Evolutionary conservation across 2,329 filamentous ascomycete genomes (phyloP), one percentile per base, ranked within the genome.

Genomic region (Rutstroemia sp.): DNA sequence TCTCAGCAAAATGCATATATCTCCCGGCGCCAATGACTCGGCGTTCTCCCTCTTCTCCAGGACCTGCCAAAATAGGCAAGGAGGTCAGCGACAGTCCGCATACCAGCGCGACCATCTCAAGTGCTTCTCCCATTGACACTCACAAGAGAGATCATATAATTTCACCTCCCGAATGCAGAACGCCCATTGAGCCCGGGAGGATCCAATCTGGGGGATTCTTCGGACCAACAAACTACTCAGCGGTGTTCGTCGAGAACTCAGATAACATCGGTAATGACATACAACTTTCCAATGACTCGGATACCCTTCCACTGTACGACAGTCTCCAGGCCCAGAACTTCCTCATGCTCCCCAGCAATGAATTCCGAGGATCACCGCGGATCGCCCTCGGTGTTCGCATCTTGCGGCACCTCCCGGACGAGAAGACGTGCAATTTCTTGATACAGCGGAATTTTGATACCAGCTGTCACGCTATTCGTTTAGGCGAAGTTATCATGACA

Each of bases 181-280:
- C 50, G n/a, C 48, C 54, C 27, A 45, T 36, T 10, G 49, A 49
- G 9, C 23, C 23, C 5, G 52, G 45, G 8, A 25, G 46, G 27
- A 54, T 36, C 5, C 52, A 58, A 36, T 42, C 48, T 10, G 57
- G 57, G 19, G 61, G 61, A 8, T 64, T 64, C 53, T 65, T 64
- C 42, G 64, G 64, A 10, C 65, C 66, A n/a, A 68, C 66, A 9
- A 65, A 61, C 51, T 69, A 67, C 60, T 67, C 66, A 1, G 67
- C 67, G 8, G 65, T 68, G 9, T 69, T 67, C 51, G 50, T 61
- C 10, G 67, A 69, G 47, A 68, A 68, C 27, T 52, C 58, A 27
- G 60, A 64, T 16, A 62, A 66, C 48, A 58, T 67, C 16, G 61
- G 60, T 5, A 63, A 62, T 14, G 61, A 64, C 4, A 57, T 66